Evolutionary conservation across 305 asterid species (phyloP).

Genomic region (Fraxinus sp.): DNA sequence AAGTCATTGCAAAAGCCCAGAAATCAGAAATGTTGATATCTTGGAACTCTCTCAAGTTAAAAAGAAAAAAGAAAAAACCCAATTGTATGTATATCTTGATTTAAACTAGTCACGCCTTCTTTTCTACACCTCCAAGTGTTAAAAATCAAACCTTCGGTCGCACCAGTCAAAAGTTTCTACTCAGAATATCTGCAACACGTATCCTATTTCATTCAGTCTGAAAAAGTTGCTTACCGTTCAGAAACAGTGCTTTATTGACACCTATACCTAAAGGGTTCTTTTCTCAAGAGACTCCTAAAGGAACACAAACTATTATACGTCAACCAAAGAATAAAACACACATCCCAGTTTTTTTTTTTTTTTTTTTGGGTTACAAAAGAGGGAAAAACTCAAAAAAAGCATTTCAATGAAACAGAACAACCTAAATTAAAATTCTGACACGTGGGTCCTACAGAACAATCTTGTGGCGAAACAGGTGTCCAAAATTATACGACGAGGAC

Average conservation of each 20-base stretch:
- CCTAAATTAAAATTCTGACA: slow-evolving; percentile 14
- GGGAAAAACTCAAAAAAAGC: not conserved
- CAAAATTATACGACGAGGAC: slow-evolving; percentile 11
- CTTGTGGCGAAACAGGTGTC: slow-evolving; percentile 16
- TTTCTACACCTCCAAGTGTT: not conserved
- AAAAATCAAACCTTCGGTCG: not conserved
- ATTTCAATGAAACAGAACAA: not conserved
- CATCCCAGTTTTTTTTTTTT: not conserved
- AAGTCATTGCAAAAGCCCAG: slow-evolving; percentile 23
- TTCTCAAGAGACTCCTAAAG: not conserved
- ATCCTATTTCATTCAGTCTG: slow-evolving; percentile 12
- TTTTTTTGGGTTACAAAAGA: not conserved
- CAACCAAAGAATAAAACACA: not conserved
- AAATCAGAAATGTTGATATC: not conserved
- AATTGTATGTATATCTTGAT: not conserved
- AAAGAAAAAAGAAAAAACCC: not conserved
- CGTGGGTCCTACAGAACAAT: slow-evolving; percentile 10
- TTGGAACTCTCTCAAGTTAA: not conserved
- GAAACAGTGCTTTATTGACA: slow-evolving; percentile 40
- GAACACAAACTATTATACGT: not conserved
- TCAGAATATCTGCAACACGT: not conserved
- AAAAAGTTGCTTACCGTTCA: slow-evolving; percentile 65
- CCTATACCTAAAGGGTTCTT: not conserved
- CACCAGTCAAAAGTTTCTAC: not conserved
- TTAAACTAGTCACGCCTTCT: not conserved